Base-by-base conservation (phyloP, 2,329 filamentous ascomycete species). In the Sclerotinia spermophila region DNA sequence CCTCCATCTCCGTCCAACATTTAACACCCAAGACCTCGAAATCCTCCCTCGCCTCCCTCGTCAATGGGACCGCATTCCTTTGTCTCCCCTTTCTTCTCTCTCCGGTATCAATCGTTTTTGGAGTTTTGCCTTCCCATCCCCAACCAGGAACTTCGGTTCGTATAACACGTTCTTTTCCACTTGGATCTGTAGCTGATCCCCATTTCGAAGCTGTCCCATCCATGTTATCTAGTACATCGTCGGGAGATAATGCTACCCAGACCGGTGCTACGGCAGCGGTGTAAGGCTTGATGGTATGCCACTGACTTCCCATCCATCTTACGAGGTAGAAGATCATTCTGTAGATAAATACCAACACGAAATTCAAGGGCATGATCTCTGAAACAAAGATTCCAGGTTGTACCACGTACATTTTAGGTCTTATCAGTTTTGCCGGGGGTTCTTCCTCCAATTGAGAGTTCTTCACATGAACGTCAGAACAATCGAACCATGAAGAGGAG, bases 341-440 rank as follows among this genome's bases (percentile, higher is more conserved):
- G 86, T 96, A 96, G 72, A 86, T 83, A 79, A 88, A 90, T 73
- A 88, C 86, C 72, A 97, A 84, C 74, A 94, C 83, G 74, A 86
- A 84, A 66, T 88, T 86, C 11, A 97, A 85, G 0, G 92, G 90
- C 73, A 97, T 87, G 74, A 99, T 91, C 1, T 89, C 87, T 2
- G 94, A 97, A 68, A 87, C 90, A 74, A 94, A 92, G 73, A 99
- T 87, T 73, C 96, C 96, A 0, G 96, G 96, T 79, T 99, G 96
- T 0, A 89, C 85, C 72, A 97, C 79, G 81, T 96, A 96, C 77
- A 92, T 89, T 70, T 84, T 86, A 0, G 93, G 91, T 35, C 77
- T 81, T n/a, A 80, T 74, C 7, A 77, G 30, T 6, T 62, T 48
- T 42, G 33, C 33, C 44, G 58, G 68, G 19, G 19, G 27, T 19